Evolutionary conservation across 192 early-diverging fungal genomes (phyloP).

Genomic region (Umbelopsis isabellina): DNA sequence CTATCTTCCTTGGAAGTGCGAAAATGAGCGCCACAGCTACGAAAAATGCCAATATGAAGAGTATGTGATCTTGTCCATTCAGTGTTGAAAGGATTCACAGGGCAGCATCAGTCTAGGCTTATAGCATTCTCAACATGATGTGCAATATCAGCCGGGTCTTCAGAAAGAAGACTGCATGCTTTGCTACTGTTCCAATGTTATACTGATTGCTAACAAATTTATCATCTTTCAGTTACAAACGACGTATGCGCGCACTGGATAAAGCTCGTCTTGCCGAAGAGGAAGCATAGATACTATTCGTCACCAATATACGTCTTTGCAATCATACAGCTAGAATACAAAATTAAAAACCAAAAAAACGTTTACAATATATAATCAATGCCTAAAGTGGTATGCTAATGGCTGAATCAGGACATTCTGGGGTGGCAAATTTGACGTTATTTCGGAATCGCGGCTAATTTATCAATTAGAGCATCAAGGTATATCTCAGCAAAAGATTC

Average conservation of each 20-base stretch:
- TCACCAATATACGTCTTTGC: conserved; percentile 15
- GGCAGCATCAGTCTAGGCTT: too few relatives aligned
- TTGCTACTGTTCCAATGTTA: neutral
- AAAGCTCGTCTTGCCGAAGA: conserved; percentile 37
- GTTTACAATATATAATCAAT: conserved; percentile 1
- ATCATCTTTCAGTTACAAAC: conserved; percentile 35
- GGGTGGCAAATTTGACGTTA: neutral
- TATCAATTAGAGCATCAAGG: conserved; percentile 48
- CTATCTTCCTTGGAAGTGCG: conserved; percentile 95
- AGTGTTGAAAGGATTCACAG: neutral
- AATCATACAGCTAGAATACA: conserved; percentile 25
- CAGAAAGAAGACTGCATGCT: neutral
- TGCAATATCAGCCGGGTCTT: too few relatives aligned
- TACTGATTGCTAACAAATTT: neutral
- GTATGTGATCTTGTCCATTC: conserved; percentile 41
- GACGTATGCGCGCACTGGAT: conserved; percentile 38
- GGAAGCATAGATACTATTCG: conserved; percentile 28
- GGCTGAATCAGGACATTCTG: neutral
- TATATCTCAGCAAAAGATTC: conserved; percentile 77
- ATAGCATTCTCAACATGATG: too few relatives aligned
- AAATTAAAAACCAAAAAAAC: conserved; percentile 14
- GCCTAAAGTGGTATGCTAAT: neutral
- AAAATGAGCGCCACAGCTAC: conserved; percentile 83
- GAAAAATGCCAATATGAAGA: conserved; percentile 98
- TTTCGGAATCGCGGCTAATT: neutral